A percentile compares a stretch with the other conserved stretches of the same genome.
Conservation (phyloP, 352 stramenopile species). For the Globisporangium polare region DNA sequence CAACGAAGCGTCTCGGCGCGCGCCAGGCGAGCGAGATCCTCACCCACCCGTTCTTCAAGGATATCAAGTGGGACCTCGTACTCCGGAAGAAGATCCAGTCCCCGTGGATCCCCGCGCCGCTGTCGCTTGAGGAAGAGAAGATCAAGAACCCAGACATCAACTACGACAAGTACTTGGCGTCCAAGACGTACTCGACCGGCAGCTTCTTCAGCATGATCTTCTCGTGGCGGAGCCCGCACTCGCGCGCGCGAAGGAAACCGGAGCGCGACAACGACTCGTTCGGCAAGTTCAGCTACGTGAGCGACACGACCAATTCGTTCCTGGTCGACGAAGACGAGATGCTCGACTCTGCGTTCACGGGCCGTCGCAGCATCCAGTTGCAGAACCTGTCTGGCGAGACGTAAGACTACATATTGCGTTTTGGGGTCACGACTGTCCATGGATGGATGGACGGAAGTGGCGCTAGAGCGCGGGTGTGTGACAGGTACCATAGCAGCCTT, state of each 20-base stretch:
- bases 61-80: slow-evolving; percentile 77
- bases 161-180: slow-evolving; percentile 82
- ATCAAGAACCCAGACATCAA: slow-evolving; percentile 81
- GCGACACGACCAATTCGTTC: slow-evolving; percentile 86
- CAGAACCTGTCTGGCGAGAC: slow-evolving; percentile 76
- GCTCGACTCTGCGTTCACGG: slow-evolving; percentile 81
- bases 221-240: slow-evolving; percentile 62
- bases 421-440: not conserved
- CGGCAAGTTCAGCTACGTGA: slow-evolving; percentile 88
- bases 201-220: slow-evolving; percentile 86
- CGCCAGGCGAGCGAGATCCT: slow-evolving; percentile 80
- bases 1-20: slow-evolving; percentile 76
- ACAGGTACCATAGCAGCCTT: not conserved
- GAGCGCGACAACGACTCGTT: slow-evolving; percentile 71
- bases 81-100: slow-evolving; percentile 77
- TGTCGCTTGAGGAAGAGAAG: slow-evolving; percentile 71
- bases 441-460: not conserved
- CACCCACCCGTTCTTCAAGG: slow-evolving; percentile 80
- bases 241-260: slow-evolving; percentile 41
- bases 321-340: slow-evolving; percentile 88
- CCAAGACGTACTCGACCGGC: slow-evolving; percentile 70
- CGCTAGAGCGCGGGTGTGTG: not conserved
- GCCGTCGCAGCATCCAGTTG: slow-evolving; percentile 75
- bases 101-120: slow-evolving; percentile 63
- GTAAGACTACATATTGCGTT: slow-evolving; percentile 20